Evolutionary conservation across 2,329 filamentous ascomycete species (phyloP).

Genomic region (Trichoderma sp.): DNA sequence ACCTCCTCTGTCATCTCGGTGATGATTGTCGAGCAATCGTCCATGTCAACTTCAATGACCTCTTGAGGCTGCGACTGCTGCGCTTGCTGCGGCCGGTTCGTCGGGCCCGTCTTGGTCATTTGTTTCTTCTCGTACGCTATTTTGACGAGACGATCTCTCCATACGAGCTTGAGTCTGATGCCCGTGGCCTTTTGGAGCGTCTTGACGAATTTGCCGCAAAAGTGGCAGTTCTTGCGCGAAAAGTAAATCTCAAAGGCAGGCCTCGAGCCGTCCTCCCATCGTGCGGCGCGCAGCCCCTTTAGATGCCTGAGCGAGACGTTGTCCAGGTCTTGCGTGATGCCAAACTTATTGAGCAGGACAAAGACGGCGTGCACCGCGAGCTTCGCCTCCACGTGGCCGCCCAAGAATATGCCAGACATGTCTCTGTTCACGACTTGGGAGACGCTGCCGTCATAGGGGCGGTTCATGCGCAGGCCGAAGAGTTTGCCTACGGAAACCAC

Average conservation of each 20-base stretch:
- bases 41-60: neutral
- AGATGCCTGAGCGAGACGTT: slow-evolving; percentile 34
- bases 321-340: slow-evolving; percentile 34
- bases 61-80: neutral
- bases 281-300: slow-evolving; percentile 31
- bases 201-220: slow-evolving; percentile 37
- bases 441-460: slow-evolving; percentile 37
- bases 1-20: slow-evolving; percentile 30
- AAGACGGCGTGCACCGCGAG: slow-evolving; percentile 42
- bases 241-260: slow-evolving; percentile 44
- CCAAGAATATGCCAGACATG: slow-evolving; percentile 38
- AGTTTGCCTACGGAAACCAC: slow-evolving; percentile 38
- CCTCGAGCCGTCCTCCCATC: slow-evolving; percentile 36
- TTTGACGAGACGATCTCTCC: slow-evolving; percentile 37
- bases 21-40: neutral
- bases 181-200: slow-evolving; percentile 38
- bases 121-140: slow-evolving; percentile 35
- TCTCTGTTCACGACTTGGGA: neutral
- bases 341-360: slow-evolving; percentile 36
- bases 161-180: slow-evolving; percentile 35
- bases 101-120: neutral
- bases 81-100: neutral
- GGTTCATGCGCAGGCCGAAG: slow-evolving; percentile 38
- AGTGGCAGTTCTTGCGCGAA: slow-evolving; percentile 41
- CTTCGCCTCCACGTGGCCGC: slow-evolving; percentile 48